These are phyloP conservation scores for Phytophthora cryptogea DNA, from an alignment of 352 stramenopile species.

Conservation along the genomic window DNA sequence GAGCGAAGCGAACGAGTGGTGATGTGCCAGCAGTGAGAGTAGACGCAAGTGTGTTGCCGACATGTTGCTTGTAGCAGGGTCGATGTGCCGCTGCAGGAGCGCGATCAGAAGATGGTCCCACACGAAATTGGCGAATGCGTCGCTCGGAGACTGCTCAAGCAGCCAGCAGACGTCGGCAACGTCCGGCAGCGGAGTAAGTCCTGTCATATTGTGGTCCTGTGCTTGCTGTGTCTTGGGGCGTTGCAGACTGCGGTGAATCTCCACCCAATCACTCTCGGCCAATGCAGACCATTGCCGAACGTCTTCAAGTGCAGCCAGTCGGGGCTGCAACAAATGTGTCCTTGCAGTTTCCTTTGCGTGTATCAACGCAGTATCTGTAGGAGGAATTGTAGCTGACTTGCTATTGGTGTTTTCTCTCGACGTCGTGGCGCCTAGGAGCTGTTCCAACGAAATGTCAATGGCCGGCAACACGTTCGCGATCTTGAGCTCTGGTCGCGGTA, in stretches of 20 bases:
- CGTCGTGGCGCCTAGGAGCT: conserved; percentile 11
- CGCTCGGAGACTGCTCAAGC: conserved; percentile 47
- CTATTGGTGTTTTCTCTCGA: background rate
- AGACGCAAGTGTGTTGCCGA: conserved; percentile 20
- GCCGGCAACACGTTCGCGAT: conserved; percentile 45
- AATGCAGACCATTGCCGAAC: conserved; percentile 38
- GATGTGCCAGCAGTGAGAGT: conserved; percentile 30
- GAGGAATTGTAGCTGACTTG: background rate
- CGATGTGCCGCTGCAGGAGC: conserved; percentile 29
- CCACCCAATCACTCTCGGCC: conserved; percentile 48
- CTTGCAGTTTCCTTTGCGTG: conserved; percentile 23
- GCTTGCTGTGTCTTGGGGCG: background rate
- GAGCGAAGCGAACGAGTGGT: conserved; percentile 38
- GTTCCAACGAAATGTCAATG: conserved; percentile 28
- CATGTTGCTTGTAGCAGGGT: background rate
- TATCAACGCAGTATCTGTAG: background rate
- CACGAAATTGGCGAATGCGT: conserved; percentile 48
- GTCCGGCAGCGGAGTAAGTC: conserved; percentile 12
- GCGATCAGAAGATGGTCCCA: conserved; percentile 54
- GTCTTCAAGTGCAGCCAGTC: conserved; percentile 26
- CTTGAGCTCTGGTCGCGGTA: conserved; percentile 46
- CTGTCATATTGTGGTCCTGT: conserved; percentile 11
- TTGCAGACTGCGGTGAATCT: conserved; percentile 33
- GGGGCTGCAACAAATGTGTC: conserved; percentile 34
- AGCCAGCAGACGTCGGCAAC: conserved; percentile 35